Evolutionary conservation across 805 yeast species (phyloP), one percentile per base, ranked within the genome.

Genomic region (Danielia reshetovae): DNA sequence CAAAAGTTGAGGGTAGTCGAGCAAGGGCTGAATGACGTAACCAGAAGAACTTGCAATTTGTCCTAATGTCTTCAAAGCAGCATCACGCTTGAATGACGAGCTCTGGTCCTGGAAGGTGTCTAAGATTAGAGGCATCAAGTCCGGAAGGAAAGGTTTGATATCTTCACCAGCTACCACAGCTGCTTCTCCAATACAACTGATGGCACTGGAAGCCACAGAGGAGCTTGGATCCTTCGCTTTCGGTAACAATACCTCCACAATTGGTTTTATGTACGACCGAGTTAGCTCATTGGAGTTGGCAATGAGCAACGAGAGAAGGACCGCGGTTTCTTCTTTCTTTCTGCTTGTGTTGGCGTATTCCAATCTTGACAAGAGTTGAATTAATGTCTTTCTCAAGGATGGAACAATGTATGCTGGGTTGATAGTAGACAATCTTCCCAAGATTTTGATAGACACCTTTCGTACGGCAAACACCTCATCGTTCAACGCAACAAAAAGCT

Each of bases 321-420:
- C 71, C 0, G 96, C 94, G 40, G 88, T 81, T 53, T 89, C 96
- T 57, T 93, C 98, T 48, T 83, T 85, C 45, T 79, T 82, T 2
- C 77, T 49, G 22, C 87, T 74, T 29, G 79, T 75, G 8, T 82
- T 79, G 2, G 95, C 84, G 55, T 81, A 88, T 49, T 88, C 95
- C 32, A 93, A 64, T 40, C 85, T 85, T 0, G 96, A 87, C 29
- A 94, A 58, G 10, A 89, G 68, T 55, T 90, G 97, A 28, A 93
- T 77, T 42, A 94, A 61, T 0, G 90, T 78, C 54, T 87, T 90
- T 47, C 97, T 72, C 35, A 93, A 67, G 0, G 95, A 85, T 0
- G 99, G 98, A 24, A 90, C 88, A 43, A 93, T 85, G 57, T 87
- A 90, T 0, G 98, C 97, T 0, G 99, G 97, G 50, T 93, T 93